Conservation (phyloP, 192 early-diverging fungal genomes). For the Spinellus fusiger region DNA sequence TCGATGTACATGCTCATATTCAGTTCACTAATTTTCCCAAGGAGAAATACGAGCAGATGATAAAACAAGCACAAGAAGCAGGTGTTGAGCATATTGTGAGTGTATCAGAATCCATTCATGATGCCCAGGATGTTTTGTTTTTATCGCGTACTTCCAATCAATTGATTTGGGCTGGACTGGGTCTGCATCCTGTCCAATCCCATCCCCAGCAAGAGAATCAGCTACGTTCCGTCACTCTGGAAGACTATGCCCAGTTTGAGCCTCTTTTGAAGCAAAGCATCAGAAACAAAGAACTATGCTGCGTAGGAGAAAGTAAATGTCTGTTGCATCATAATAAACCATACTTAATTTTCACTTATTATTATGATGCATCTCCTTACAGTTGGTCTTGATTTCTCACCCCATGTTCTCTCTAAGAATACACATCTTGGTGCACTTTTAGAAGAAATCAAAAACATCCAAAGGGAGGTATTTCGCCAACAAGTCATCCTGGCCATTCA, state of each 20-base stretch:
- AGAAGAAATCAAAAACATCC: conserved; percentile 41
- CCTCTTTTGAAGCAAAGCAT: conserved; percentile 36
- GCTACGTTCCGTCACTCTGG: conserved; percentile 26
- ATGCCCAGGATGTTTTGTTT: conserved; percentile 39
- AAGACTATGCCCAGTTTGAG: conserved; percentile 38
- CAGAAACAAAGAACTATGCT: conserved; percentile 18
- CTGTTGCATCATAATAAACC: background rate
- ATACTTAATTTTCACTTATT: background rate
- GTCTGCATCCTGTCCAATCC: conserved; percentile 49
- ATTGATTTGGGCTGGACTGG: conserved; percentile 40
- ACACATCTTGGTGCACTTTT: conserved; percentile 28
- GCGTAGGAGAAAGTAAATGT: conserved; percentile 37
- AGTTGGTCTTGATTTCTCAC: conserved; percentile 50
- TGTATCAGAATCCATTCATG: conserved; percentile 47
- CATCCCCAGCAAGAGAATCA: conserved; percentile 26
- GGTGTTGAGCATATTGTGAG: conserved; percentile 37
- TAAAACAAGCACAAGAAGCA: conserved; percentile 33
- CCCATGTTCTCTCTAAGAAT: too few species aligned
- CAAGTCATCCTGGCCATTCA: conserved; percentile 43
- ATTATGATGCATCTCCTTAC: background rate
- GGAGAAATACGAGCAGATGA: conserved; percentile 8
- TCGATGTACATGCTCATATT: conserved; percentile 53
- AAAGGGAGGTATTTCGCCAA: conserved; percentile 41
- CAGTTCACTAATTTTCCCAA: conserved; percentile 35
- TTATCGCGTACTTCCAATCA: conserved; percentile 23